phyloP scores from a whole-genome alignment of 345 rosid genomes.

The Litchi chinensis region DNA sequence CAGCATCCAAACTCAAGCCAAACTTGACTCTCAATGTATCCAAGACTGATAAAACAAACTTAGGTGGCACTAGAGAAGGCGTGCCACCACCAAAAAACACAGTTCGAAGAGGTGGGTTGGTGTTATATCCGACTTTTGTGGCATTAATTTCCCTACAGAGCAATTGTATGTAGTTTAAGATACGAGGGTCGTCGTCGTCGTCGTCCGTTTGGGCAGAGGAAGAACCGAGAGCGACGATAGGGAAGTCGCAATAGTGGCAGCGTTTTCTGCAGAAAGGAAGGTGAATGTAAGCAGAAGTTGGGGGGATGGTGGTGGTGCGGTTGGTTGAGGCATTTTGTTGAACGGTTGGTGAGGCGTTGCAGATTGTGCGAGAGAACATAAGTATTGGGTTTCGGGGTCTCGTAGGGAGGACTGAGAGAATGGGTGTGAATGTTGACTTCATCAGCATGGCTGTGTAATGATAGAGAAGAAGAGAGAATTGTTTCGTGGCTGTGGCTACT shows the following conservation, averaged over 20 bases:
- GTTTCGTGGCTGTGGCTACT: too few species aligned
- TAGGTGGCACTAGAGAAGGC: conserved; percentile 89
- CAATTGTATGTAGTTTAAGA: conserved; percentile 54
- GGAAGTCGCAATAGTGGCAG: conserved; percentile 92
- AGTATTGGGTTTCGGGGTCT: conserved; percentile 37
- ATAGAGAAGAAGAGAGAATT: too few species aligned
- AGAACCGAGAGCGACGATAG: conserved; percentile 80
- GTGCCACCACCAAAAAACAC: conserved; percentile 97
- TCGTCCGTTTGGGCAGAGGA: conserved; percentile 41
- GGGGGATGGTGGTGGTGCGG: conserved; percentile 39
- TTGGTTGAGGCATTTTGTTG: conserved; percentile 71
- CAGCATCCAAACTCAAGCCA: conserved; percentile 63
- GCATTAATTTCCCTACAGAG: conserved; percentile 62
- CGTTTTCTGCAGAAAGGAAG: conserved; percentile 98
- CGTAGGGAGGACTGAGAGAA: conserved; percentile 50
- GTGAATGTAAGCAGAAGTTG: conserved; percentile 82
- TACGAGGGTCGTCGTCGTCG: conserved; percentile 58
- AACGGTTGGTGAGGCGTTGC: conserved; percentile 47
- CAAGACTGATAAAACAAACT: conserved; percentile 60
- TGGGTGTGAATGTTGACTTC: conserved; percentile 54
- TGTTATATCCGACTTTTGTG: conserved; percentile 36
- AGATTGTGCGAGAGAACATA: conserved; percentile 9
- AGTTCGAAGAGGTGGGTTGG: conserved; percentile 54
- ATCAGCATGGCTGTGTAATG: conserved; percentile 40
- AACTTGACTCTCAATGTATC: conserved; percentile 57